Evolutionary conservation across 2,329 filamentous ascomycete species (phyloP).

Genomic region (Ophiostoma himal-ulmi): DNA sequence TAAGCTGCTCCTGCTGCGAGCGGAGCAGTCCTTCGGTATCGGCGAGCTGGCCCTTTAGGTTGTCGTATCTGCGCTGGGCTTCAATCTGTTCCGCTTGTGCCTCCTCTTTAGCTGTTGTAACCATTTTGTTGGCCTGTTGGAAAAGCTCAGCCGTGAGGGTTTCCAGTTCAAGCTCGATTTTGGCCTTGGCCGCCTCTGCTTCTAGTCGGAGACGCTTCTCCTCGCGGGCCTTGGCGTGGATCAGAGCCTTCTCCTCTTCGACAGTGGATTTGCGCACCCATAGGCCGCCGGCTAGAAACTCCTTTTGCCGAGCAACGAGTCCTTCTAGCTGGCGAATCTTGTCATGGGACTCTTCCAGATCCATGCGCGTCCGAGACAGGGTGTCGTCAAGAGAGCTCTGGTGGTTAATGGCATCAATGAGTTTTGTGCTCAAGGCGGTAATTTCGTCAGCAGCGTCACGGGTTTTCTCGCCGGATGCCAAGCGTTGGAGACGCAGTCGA

Average conservation of each 20-base stretch:
- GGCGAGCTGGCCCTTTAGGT: slow-evolving; percentile 74
- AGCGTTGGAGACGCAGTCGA: slow-evolving; percentile 39
- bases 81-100: slow-evolving; percentile 78
- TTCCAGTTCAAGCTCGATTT: slow-evolving; percentile 88
- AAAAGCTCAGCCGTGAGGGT: slow-evolving; percentile 88
- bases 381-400: slow-evolving; percentile 89
- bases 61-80: slow-evolving; percentile 77
- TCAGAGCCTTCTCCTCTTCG: slow-evolving; percentile 62
- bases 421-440: slow-evolving; percentile 83
- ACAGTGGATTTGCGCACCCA: slow-evolving; percentile 68
- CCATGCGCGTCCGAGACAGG: slow-evolving; percentile 72
- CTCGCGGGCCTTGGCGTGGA: slow-evolving; percentile 55
- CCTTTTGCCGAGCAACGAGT: slow-evolving; percentile 60
- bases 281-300: slow-evolving; percentile 66
- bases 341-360: slow-evolving; percentile 67
- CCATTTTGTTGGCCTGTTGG: slow-evolving; percentile 98
- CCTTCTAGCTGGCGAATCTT: slow-evolving; percentile 63
- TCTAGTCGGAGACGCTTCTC: slow-evolving; percentile 60
- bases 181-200: slow-evolving; percentile 73
- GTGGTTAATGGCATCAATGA: slow-evolving; percentile 96
- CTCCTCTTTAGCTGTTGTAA: slow-evolving; percentile 83
- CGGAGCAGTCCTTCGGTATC: slow-evolving; percentile 81
- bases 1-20: slow-evolving; percentile 88
- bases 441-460: slow-evolving; percentile 58
- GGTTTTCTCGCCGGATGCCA: slow-evolving; percentile 1